Evolutionary conservation across 768 basidiomycete species (phyloP).

Genomic region (Hemileccinum rubropunctum): DNA sequence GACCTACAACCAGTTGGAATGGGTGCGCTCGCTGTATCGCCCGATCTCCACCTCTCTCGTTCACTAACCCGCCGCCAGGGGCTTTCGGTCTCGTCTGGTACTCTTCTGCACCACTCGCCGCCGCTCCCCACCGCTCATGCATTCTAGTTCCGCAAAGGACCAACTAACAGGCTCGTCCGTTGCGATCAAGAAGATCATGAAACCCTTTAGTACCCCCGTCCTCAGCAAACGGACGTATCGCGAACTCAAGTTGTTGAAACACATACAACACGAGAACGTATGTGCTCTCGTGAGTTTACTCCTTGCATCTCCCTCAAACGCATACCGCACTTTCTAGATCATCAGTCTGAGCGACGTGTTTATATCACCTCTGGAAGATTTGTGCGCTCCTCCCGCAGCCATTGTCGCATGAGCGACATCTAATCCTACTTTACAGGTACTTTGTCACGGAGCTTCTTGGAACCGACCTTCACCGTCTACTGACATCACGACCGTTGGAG

Average conservation of each 20-base stretch:
- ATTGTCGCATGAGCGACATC: background rate
- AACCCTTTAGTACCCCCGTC: slow-evolving; percentile 99
- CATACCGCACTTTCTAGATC: slow-evolving; percentile 52
- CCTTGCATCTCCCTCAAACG: slow-evolving; percentile 5
- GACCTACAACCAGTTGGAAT: slow-evolving; percentile 99
- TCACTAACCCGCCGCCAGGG: slow-evolving; percentile 38
- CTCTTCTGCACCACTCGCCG: slow-evolving; percentile 12
- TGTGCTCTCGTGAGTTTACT: slow-evolving; percentile 26
- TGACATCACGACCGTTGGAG: slow-evolving; percentile 95
- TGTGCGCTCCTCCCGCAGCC: slow-evolving; percentile 51
- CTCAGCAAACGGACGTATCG: slow-evolving; percentile 96
- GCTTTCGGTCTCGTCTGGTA: slow-evolving; percentile 99
- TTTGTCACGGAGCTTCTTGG: slow-evolving; percentile 98
- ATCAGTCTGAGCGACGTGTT: slow-evolving; percentile 99
- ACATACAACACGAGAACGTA: slow-evolving; percentile 98
- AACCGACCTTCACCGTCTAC: slow-evolving; percentile 94
- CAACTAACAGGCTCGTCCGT: slow-evolving; percentile 92
- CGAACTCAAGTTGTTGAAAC: slow-evolving; percentile 96
- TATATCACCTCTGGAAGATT: slow-evolving; percentile 98
- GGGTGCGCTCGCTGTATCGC: slow-evolving; percentile 56
- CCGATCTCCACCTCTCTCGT: slow-evolving; percentile 6
- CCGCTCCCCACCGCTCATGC: slow-evolving; percentile 8
- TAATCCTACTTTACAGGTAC: slow-evolving; percentile 56
- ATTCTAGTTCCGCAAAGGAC: slow-evolving; percentile 82
- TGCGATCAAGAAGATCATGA: slow-evolving; percentile 99